Conservation (phyloP, 2,329 filamentous ascomycete genomes). For the Pestalotiopsis fici region DNA sequence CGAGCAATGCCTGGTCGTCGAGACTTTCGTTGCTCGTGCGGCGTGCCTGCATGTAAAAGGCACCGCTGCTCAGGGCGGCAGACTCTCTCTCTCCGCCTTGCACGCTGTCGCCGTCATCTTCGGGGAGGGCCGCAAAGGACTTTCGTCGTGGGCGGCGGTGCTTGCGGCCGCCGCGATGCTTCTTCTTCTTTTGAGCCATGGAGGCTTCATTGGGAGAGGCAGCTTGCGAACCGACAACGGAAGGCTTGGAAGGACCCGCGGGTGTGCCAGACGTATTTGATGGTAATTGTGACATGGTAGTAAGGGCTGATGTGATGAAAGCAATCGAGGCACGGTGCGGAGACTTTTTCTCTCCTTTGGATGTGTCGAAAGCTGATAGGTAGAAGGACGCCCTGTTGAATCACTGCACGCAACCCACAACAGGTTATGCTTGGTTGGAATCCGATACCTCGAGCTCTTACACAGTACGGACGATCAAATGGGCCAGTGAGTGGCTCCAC, state of each 20-base stretch:
- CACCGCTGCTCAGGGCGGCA: slow-evolving; percentile 32
- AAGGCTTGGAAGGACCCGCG: not conserved
- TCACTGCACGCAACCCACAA: not conserved
- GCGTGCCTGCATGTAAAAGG: slow-evolving; percentile 50
- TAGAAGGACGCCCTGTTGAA: not conserved
- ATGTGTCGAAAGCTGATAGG: slow-evolving; percentile 7
- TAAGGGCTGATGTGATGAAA: not conserved
- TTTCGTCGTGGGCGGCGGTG: slow-evolving; percentile 76
- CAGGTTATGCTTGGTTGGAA: not conserved
- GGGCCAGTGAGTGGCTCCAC: not conserved
- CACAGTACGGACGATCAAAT: not conserved
- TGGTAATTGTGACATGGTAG: not conserved
- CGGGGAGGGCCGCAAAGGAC: slow-evolving; percentile 72
- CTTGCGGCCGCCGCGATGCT: slow-evolving; percentile 71
- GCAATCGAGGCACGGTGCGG: not conserved
- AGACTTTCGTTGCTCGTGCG: slow-evolving; percentile 83
- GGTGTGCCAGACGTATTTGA: too few relatives aligned
- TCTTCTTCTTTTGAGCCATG: slow-evolving; percentile 65
- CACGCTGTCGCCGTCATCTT: slow-evolving; percentile 45
- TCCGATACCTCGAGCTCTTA: not conserved
- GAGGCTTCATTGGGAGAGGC: slow-evolving; percentile 14
- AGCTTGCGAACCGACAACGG: not conserved
- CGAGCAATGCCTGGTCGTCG: slow-evolving; percentile 84
- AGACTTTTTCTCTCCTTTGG: not conserved
- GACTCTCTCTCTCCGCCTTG: slow-evolving; percentile 24